phyloP scores from a whole-genome alignment of 352 stramenopile genomes.

The Pythium dissotocum region DNA sequence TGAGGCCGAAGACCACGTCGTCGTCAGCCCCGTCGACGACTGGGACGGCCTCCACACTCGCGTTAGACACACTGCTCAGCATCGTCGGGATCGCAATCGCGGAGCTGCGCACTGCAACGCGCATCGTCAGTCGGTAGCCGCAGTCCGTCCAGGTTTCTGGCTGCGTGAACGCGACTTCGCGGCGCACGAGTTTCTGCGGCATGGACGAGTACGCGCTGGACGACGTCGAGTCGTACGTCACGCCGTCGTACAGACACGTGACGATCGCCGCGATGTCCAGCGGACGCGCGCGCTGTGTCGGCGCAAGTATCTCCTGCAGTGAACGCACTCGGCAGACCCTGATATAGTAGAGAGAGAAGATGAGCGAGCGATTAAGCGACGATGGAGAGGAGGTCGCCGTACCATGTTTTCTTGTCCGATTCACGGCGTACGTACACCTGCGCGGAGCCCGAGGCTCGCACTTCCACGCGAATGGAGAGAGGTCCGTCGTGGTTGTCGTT shows the following conservation, averaged over 20 bases:
- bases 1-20: slow-evolving; percentile 13
- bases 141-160: slow-evolving; percentile 6
- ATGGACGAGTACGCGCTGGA: background rate
- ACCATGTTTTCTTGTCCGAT: slow-evolving; percentile 18
- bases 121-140: slow-evolving; percentile 9
- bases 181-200: slow-evolving; percentile 11
- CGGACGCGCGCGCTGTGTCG: slow-evolving; percentile 13
- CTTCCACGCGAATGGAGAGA: background rate
- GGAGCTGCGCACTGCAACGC: slow-evolving; percentile 4
- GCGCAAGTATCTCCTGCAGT: slow-evolving; percentile 20
- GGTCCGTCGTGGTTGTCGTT: background rate
- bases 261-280: slow-evolving; percentile 14
- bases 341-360: background rate
- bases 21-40: slow-evolving; percentile 10
- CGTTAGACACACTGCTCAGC: background rate
- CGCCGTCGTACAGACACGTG: slow-evolving; percentile 20
- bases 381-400: background rate
- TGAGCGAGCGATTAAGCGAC: background rate
- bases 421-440: background rate
- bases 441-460: background rate
- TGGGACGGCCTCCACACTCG: background rate
- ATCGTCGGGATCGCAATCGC: background rate
- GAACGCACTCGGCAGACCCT: slow-evolving; percentile 9
- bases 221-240: slow-evolving; percentile 12
- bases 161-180: slow-evolving; percentile 18